Base-by-base conservation (phyloP, 2,329 filamentous ascomycete genomes). In the Rutstroemia sydowiana region DNA sequence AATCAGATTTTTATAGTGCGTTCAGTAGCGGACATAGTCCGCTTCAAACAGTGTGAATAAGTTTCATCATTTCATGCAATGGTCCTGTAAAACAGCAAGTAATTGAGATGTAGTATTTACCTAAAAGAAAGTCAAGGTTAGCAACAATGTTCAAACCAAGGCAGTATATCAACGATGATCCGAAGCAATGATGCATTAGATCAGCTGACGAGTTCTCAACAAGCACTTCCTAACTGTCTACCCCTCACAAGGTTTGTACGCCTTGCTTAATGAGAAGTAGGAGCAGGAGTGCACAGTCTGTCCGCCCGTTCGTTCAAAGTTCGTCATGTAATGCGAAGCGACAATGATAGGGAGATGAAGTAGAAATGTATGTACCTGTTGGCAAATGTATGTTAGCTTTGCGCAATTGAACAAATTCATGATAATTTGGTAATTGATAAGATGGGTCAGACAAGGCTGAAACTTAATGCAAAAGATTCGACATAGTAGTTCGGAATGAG, bases 281-380 rank as follows among this genome's bases (percentile, higher is more conserved):
- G 59, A 57, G 62, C 55, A 59, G 61, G 64, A 63, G 62, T 66
- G 62, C 62, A 59, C 60, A 68, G 66, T 70, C 66, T 71, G 69
- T 70, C 69, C 69, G 69, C 69, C 69, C 69, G 69, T 70, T 70
- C 69, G 69, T 70, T 71, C 69, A 71, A 70, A 66, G 63, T 71
- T 71, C 69, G 62, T 71, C 69, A 70, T 70, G 53, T 57, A 59
- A 60, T 61, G 59, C 57, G 57, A 39, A 31, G n/a, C 28, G 42
- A 30, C 41, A n/a, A n/a, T n/a, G n/a, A n/a, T 36, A 31, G 20
- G 36, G 32, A 45, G 16, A 45, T 18, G 39, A 48, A 36, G 30
- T 48, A 21, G 30, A 26, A 48, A 13, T 31, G 36, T 60, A 59
- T 60, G 52, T 69, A 70, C 68, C 68, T 68, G 32, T 46, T 16